Evolutionary conservation across 1,139 yeast genomes (phyloP).

Genomic region (Pneumocystis oryctolagi): DNA sequence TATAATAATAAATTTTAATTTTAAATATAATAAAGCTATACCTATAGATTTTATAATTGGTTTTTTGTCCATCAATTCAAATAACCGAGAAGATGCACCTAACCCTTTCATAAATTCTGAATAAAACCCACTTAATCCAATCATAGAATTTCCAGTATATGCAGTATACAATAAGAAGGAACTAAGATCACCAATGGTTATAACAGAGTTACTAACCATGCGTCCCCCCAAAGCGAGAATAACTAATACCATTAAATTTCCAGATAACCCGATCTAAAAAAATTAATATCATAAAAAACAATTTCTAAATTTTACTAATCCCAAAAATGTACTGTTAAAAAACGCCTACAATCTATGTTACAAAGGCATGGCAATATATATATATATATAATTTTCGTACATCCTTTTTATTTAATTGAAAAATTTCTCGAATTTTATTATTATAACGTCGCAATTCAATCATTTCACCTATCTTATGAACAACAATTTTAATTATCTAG

Average conservation of each 20-base stretch:
- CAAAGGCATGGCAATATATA: conserved; percentile 28
- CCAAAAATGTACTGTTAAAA: conserved; percentile 1
- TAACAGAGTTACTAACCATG: conserved; percentile 52
- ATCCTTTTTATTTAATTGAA: conserved; percentile 59
- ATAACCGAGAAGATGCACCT: conserved; percentile 87
- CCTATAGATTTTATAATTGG: conserved; percentile 50
- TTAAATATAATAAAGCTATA: conserved; percentile 19
- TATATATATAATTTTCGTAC: conserved; percentile 42
- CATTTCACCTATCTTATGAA: conserved; percentile 48
- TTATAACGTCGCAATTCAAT: conserved; percentile 49
- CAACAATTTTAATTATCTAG: conserved; percentile 68
- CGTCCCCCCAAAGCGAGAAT: conserved; percentile 69
- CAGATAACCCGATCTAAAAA: conserved; percentile 49
- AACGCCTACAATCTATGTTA: not conserved
- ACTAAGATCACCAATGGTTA: conserved; percentile 78
- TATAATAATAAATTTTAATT: conserved; percentile 2
- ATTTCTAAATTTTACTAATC: not conserved
- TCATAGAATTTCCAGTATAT: conserved; percentile 78
- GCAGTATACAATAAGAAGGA: conserved; percentile 90
- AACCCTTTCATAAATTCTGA: conserved; percentile 93
- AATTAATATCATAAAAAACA: not conserved
- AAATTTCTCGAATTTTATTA: conserved; percentile 57
- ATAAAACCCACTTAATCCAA: conserved; percentile 78
- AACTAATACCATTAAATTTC: conserved; percentile 64
- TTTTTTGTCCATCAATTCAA: conserved; percentile 67